These are phyloP conservation scores for Hypoxylon sp. DNA, from an alignment of 2,329 filamentous ascomycete species.

Conservation along the genomic window DNA sequence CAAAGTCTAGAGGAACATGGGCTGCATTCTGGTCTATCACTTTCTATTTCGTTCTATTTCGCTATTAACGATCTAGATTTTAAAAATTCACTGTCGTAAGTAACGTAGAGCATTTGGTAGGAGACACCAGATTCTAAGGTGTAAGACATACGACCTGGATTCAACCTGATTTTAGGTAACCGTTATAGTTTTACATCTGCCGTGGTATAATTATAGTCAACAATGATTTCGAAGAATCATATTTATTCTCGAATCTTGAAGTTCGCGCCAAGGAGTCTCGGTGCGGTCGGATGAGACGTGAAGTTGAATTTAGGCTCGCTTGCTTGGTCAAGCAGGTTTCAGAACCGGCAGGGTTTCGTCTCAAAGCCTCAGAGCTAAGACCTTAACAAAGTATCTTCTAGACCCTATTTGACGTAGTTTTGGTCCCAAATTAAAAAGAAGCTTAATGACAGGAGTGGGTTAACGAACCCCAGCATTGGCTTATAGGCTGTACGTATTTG, in stretches of 20 bases:
- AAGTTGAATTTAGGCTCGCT: slow-evolving; percentile 39
- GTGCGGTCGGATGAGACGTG: slow-evolving; percentile 24
- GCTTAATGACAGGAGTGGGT: slow-evolving; percentile 21
- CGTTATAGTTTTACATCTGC: neutral
- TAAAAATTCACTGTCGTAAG: neutral
- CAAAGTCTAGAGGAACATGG: neutral
- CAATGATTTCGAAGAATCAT: neutral
- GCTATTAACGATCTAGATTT: slow-evolving; percentile 4
- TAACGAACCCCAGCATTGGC: slow-evolving; percentile 16
- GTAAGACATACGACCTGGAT: neutral
- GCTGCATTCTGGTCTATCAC: neutral
- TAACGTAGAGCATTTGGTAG: neutral
- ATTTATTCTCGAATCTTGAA: slow-evolving; percentile 1
- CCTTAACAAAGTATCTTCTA: slow-evolving; percentile 22
- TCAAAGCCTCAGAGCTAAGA: slow-evolving; percentile 30
- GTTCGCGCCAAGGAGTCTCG: slow-evolving; percentile 4
- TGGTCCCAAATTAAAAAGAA: slow-evolving; percentile 18
- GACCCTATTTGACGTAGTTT: slow-evolving; percentile 17
- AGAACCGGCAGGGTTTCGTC: slow-evolving; percentile 38
- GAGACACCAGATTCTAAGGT: neutral
- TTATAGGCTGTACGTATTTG: slow-evolving; percentile 16
- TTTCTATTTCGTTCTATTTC: slow-evolving; percentile 4
- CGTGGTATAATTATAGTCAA: neutral
- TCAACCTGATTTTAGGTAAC: neutral
- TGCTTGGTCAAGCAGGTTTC: slow-evolving; percentile 36